Evolutionary conservation across 176 grass and related monocot species (phyloP).

Genomic region (Cocos nucifera): DNA sequence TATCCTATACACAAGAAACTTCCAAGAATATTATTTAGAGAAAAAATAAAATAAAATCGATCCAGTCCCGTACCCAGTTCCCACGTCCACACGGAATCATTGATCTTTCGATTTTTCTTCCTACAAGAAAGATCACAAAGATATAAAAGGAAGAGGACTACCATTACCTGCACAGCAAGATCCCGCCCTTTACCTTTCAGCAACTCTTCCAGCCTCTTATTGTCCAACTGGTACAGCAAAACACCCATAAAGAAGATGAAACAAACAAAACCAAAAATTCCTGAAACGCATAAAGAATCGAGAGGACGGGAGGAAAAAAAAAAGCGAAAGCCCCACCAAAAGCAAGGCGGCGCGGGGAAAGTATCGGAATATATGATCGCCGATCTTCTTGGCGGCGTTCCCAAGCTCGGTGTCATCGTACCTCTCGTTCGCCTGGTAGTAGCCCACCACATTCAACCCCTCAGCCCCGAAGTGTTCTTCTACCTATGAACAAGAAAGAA

Average conservation of each 20-base stretch:
- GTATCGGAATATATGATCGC: conserved; percentile 83
- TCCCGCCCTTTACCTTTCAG: conserved; percentile 35
- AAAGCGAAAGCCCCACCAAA: conserved; percentile 24
- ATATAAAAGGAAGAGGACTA: background rate
- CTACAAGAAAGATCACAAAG: no score
- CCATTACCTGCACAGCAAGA: conserved; percentile 43
- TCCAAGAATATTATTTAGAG: no score
- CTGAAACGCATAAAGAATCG: background rate
- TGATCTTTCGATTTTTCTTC: no score
- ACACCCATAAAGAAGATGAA: conserved; percentile 3
- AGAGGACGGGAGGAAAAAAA: background rate
- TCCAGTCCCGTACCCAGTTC: no score
- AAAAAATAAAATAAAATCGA: no score
- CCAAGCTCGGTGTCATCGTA: conserved; percentile 55
- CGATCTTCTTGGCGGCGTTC: conserved; percentile 65
- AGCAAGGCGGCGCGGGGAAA: conserved; percentile 78
- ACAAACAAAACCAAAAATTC: conserved; percentile 1
- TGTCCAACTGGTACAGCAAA: conserved; percentile 49
- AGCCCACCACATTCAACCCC: conserved; percentile 67
- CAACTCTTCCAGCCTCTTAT: conserved; percentile 66
- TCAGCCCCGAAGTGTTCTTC: conserved; percentile 62
- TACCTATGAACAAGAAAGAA: conserved; percentile 7
- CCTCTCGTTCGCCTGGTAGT: conserved; percentile 97
- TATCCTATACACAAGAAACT: no score
- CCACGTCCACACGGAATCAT: no score